These are phyloP conservation scores for Solanum lycopersicoides DNA, from an alignment of 257 asterid genomes.

Conservation along the genomic window DNA sequence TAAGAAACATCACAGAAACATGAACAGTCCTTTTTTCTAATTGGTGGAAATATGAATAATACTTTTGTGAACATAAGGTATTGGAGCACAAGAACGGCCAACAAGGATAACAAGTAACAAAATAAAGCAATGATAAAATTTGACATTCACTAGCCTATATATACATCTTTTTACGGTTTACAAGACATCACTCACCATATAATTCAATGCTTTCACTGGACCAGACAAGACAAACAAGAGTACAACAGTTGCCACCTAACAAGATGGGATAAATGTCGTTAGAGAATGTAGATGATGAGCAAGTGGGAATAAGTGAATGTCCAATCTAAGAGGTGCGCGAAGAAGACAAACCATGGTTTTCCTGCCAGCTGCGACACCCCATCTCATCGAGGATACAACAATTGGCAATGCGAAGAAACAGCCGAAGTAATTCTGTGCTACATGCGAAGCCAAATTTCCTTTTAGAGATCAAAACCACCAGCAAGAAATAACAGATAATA, in stretches of 20 bases:
- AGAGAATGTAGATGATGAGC: neutral
- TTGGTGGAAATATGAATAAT: neutral
- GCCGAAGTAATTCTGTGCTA: conserved; percentile 69
- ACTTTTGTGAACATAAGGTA: neutral
- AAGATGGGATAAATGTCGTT: neutral
- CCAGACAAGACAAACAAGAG: conserved; percentile 83
- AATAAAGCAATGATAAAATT: neutral
- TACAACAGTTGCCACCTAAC: conserved; percentile 76
- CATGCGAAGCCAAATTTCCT: neutral
- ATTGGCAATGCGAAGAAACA: conserved; percentile 92
- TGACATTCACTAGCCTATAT: neutral
- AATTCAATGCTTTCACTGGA: conserved; percentile 87
- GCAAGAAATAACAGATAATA: neutral
- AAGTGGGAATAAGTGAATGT: neutral
- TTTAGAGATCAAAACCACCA: neutral
- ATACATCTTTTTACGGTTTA: neutral
- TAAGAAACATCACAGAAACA: neutral
- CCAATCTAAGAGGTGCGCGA: neutral
- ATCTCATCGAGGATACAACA: conserved; percentile 80
- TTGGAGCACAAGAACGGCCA: neutral
- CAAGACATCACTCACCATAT: conserved; percentile 45
- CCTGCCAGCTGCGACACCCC: conserved; percentile 92
- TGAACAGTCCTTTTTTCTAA: neutral
- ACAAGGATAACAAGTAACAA: neutral
- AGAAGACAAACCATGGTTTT: conserved; percentile 67